A percentile compares a stretch with the other conserved stretches of the same genome.
Evolutionary conservation across 1,284 basidiomycete genomes (phyloP).

Genomic region (Vanrija pseudolonga): DNA sequence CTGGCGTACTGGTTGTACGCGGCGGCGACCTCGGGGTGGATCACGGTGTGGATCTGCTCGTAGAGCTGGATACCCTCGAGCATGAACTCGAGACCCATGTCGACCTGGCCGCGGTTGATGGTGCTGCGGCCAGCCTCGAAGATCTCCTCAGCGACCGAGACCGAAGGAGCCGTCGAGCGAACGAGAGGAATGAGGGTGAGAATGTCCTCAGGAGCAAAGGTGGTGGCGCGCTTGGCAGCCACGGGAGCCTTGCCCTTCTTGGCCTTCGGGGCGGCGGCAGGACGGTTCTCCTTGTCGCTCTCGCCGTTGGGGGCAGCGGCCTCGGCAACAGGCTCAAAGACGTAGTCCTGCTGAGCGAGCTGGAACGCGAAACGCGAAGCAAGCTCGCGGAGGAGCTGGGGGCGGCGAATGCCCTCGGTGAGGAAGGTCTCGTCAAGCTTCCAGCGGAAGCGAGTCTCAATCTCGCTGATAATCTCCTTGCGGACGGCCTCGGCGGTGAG

Average conservation of each 20-base stretch:
- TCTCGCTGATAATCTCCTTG: conserved; percentile 47
- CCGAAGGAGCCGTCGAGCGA: conserved; percentile 53
- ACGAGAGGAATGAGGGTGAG: conserved; percentile 55
- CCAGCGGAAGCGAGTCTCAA: conserved; percentile 54
- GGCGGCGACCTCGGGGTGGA: conserved; percentile 57
- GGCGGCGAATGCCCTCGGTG: conserved; percentile 43
- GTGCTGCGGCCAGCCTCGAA: conserved; percentile 55
- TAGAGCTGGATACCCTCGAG: conserved; percentile 56
- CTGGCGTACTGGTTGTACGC: conserved; percentile 55
- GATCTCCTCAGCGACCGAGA: conserved; percentile 55
- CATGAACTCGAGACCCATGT: conserved; percentile 55
- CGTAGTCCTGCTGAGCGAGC: conserved; percentile 54
- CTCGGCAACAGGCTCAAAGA: conserved; percentile 39
- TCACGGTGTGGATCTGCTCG: conserved; percentile 57
- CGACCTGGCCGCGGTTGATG: conserved; percentile 54
- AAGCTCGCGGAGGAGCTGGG: conserved; percentile 55
- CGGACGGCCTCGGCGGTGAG: conserved; percentile 53
- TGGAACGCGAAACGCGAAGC: conserved; percentile 56
- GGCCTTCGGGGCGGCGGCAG: conserved; percentile 35
- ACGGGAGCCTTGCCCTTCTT: conserved; percentile 17
- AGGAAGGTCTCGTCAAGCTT: conserved; percentile 49
- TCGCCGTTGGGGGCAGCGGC: conserved; percentile 20
- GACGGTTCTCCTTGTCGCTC: conserved; percentile 30
- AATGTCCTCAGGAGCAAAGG: conserved; percentile 55
- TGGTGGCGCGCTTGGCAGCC: conserved; percentile 27